Conservation (phyloP, 108 stramenopile genomes). For the Hondaea fermentalgiana region DNA sequence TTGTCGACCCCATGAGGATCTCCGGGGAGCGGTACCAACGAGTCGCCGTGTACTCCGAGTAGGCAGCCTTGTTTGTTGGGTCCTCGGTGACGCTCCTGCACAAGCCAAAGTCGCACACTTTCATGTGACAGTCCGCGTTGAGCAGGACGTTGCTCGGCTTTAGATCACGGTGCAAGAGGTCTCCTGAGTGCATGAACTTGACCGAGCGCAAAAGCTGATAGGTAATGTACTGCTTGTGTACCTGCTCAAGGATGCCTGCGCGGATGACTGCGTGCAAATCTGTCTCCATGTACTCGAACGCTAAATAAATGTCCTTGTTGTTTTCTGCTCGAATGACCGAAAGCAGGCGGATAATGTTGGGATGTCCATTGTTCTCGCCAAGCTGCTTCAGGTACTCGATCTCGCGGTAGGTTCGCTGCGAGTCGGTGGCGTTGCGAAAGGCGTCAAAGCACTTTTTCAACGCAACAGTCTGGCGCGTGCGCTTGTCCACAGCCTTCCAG, state of each 20-base stretch:
- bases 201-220: conserved; percentile 73
- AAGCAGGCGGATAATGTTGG: conserved; percentile 64
- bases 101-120: conserved; percentile 60
- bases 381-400: conserved; percentile 63
- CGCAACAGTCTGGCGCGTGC: conserved; percentile 51
- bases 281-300: conserved; percentile 72
- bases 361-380: conserved; percentile 53
- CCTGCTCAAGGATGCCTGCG: conserved; percentile 58
- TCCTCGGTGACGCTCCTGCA: conserved; percentile 16
- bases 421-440: conserved; percentile 65
- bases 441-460: conserved; percentile 82
- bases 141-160: conserved; percentile 59
- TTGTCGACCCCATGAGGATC: conserved; percentile 54
- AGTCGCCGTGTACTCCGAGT: conserved; percentile 64
- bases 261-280: conserved; percentile 76
- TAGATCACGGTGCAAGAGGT: conserved; percentile 46
- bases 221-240: conserved; percentile 69
- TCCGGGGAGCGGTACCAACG: conserved; percentile 65
- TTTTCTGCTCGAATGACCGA: conserved; percentile 68
- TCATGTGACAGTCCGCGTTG: conserved; percentile 58
- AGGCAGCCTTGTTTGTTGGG: conserved; percentile 22
- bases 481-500: conserved; percentile 67
- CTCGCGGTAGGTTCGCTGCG: conserved; percentile 71
- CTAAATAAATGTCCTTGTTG: conserved; percentile 70
- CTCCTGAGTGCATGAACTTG: conserved; percentile 69